Evolutionary conservation across 257 asterid species (phyloP), one percentile per base, ranked within the genome.

Genomic region (Solanum pimpinellifolium): DNA sequence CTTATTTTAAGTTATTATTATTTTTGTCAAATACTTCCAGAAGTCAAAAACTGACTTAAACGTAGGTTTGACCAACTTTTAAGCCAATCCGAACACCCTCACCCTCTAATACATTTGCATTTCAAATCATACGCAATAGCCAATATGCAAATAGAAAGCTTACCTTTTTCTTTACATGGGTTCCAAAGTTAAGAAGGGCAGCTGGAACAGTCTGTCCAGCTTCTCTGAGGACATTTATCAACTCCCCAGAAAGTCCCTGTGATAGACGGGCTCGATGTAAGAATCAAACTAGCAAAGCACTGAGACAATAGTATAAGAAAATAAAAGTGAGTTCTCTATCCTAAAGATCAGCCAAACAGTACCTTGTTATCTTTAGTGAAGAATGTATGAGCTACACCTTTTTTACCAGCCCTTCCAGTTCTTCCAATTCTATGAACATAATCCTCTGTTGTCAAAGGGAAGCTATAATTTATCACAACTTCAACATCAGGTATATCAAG

Each of bases 331-430:
- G 7, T 31, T 52, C 41, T 81, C 85, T 10, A 33, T 49, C 29
- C 35, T 6, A 81, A 29, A n/a, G 68, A 81, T 49, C 85, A 27
- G 23, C 10, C 44, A 18, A 86, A 31, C 59, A 73, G 76, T 89
- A 96, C 99, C 98, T 95, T 97, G 90, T 97, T 97, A 39, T 97
- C 99, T 93, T 94, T 94, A 1, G 96, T 97, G 89, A 97, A 97
- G 94, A 97, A 97, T 83, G 99, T 97, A 93, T 97, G 99, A 70
- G 99, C 99, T 83, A 97, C 99, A 87, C 99, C 99, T 90, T 97
- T 97, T 90, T 97, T 97, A 90, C 99, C 99, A 85, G 99, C 99
- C 88, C 99, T 90, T 80, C 99, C 99, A 41, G 99, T 97, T 88
- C 99, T 95, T 88, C 99, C 99, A 89, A 97, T 97, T 92, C 99